Evolutionary conservation across 1,284 basidiomycete species (phyloP).

Genomic region (Golubevia sp.): DNA sequence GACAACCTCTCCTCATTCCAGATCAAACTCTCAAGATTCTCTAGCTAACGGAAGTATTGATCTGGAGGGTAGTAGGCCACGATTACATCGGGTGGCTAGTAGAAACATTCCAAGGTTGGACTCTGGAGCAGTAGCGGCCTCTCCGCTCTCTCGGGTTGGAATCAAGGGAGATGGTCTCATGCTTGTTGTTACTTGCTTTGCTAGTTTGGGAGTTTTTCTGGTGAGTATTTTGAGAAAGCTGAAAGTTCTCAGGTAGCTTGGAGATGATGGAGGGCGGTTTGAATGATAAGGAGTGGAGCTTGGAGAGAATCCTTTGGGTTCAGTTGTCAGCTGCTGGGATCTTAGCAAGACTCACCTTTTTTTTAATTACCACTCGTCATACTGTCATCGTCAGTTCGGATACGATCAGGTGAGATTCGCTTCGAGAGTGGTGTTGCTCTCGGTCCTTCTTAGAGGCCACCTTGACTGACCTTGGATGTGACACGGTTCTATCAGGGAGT

Average conservation of each 20-base stretch:
- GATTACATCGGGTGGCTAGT: no score
- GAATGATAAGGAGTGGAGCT: background rate
- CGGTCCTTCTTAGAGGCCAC: no score
- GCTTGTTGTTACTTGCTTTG: constrained; percentile 70
- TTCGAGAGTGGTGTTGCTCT: no score
- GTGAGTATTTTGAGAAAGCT: constrained; percentile 64
- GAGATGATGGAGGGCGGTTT: background rate
- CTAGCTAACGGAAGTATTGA: no score
- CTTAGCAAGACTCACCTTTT: no score
- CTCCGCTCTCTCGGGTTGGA: constrained; percentile 38
- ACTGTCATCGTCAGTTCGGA: background rate
- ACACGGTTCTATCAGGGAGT: constrained; percentile 66
- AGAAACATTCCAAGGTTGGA: no score
- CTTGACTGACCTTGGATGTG: background rate
- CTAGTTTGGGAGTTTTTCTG: constrained; percentile 83
- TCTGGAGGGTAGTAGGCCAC: no score
- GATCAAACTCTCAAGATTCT: no score
- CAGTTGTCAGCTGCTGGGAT: no score
- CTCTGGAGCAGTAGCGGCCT: constrained; percentile 5
- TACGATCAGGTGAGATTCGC: constrained; percentile 74
- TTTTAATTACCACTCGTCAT: background rate
- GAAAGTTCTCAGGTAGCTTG: background rate
- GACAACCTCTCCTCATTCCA: background rate
- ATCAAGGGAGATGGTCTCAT: constrained; percentile 50
- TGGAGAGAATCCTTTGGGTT: no score